Evolutionary conservation across 164 flowering plant genomes (phyloP), one percentile per base, ranked within the genome.

Genomic region (Dillenia suffruticosa): DNA sequence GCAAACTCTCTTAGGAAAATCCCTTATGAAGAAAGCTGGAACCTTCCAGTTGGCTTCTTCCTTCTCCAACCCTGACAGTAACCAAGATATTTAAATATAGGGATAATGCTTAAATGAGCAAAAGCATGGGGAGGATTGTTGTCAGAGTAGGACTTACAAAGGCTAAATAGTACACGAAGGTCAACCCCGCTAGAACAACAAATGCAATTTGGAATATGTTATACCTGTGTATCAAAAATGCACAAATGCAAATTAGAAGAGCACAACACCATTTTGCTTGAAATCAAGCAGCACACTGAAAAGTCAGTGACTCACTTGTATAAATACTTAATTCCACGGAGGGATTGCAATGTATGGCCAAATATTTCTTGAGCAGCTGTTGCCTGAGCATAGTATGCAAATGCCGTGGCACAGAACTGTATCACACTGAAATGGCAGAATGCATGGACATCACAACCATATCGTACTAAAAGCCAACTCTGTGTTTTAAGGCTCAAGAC

Each of bases 311-410:
- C 96, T 77, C 46, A 92, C 97, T 88, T 95, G 94, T 92, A 95
- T 53, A 95, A 71, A 73, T 95, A 95, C 76, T 81, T 89, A 66
- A 95, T 89, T 70, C 97, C 97, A 14, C 94, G 88, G 40, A 95
- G 94, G 53, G 99, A 92, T 74, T 95, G 78, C 78, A 95, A 71
- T 9, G 97, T 95, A 80, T 95, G 99, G 59, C 97, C 99, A 74
- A 92, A 90, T 63, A 95, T 95, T 81, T 95, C 99, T 63, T 89
- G 96, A 22, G 97, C 99, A 6, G 97, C 94, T 71, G 99, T 95
- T 59, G 97, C 99, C 83, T 88, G 96, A 62, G 99, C 90, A 81
- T 92, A 92, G 76, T 86, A 92, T 55, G 79, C 97, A 84, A 92
- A 92, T 63, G 99, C 97, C 0, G 94, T 89, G 52, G 97, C 72